Conservation (phyloP, 805 yeast species). For the Kazachstania africana region DNA sequence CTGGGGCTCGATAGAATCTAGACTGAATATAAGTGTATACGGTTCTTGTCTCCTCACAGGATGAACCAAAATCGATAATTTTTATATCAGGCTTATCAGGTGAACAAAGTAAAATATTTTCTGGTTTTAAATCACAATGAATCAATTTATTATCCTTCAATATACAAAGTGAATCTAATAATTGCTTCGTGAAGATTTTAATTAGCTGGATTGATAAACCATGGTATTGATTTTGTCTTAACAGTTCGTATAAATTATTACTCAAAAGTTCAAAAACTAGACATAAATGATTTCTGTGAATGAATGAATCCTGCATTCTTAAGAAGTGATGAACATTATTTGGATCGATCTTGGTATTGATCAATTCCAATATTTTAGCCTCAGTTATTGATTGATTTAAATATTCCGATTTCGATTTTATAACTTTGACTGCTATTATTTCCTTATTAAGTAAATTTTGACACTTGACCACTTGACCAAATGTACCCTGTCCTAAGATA, state of each 20-base stretch:
- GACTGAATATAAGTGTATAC: conserved; percentile 87
- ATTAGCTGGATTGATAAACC: conserved; percentile 78
- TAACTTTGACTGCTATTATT: conserved; percentile 87
- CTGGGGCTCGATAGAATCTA: conserved; percentile 89
- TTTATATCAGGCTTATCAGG: conserved; percentile 70
- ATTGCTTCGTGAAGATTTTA: conserved; percentile 64
- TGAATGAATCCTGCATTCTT: conserved; percentile 72
- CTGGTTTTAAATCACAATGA: conserved; percentile 96
- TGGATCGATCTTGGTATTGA: conserved; percentile 64
- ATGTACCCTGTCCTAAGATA: conserved; percentile 90
- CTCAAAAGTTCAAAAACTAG: conserved; percentile 83
- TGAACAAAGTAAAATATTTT: conserved; percentile 70
- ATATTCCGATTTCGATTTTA: conserved; percentile 84
- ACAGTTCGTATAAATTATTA: conserved; percentile 77
- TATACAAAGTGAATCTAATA: conserved; percentile 68
- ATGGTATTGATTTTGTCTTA: conserved; percentile 86
- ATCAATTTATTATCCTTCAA: conserved; percentile 75
- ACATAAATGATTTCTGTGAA: conserved; percentile 88
- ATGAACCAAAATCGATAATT: conserved; percentile 92
- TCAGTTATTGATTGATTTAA: conserved; percentile 87
- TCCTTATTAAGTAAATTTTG: conserved; percentile 61
- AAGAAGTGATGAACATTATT: conserved; percentile 63
- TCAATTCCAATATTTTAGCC: conserved; percentile 70
- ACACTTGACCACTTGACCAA: conserved; percentile 97
- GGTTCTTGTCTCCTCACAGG: conserved; percentile 85